These are phyloP conservation scores for Oenanthe sinensis DNA, from an alignment of 129 eudicot genomes.

Conservation along the genomic window DNA sequence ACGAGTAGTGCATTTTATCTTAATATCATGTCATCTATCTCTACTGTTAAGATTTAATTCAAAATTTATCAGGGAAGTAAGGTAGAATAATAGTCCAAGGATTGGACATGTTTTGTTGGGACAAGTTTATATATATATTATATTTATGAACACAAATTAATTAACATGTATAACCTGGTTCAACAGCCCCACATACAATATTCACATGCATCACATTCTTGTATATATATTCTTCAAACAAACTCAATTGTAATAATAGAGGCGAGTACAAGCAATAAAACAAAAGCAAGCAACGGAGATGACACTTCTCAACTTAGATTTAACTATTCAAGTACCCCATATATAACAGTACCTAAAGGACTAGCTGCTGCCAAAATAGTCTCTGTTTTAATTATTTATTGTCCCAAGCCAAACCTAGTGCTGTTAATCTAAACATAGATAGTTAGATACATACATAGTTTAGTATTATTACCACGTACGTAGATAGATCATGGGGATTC, in stretches of 20 bases:
- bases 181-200: too few relatives aligned
- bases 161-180: neutral
- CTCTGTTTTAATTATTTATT: neutral
- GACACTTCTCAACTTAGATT: conserved; percentile 15
- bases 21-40: neutral
- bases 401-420: neutral
- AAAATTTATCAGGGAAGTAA: neutral
- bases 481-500: conserved; percentile 3
- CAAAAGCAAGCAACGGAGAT: conserved; percentile 6
- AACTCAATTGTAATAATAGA: neutral
- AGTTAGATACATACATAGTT: neutral
- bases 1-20: neutral
- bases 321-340: conserved; percentile 2
- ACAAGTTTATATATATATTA: neutral
- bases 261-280: neutral
- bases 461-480: neutral
- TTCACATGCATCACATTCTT: neutral
- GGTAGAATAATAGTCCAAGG: neutral
- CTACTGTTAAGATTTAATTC: neutral
- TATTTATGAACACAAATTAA: too few relatives aligned
- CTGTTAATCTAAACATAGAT: neutral
- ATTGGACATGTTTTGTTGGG: neutral
- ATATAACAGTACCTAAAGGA: neutral
- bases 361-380: neutral
- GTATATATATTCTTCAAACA: neutral